phyloP scores from a whole-genome alignment of 805 yeast species.

The Debaryomyces castellii region DNA sequence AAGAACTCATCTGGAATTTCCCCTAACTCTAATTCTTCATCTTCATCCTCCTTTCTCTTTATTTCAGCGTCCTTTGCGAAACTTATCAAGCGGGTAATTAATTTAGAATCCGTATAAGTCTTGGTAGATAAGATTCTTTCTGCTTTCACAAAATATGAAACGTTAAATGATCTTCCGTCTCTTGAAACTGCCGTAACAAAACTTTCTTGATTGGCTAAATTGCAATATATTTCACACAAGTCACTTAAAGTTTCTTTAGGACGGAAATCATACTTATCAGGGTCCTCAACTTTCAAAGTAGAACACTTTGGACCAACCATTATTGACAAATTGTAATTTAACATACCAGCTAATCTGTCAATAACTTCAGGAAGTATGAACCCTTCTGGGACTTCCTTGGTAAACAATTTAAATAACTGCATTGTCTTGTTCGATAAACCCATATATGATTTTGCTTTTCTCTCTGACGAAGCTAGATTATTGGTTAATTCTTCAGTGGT shows the following conservation, averaged over 20 bases:
- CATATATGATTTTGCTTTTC: conserved; percentile 77
- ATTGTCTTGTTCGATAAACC: conserved; percentile 83
- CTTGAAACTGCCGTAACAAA: conserved; percentile 81
- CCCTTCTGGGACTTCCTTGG: conserved; percentile 81
- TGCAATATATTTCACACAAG: conserved; percentile 72
- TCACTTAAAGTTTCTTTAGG: conserved; percentile 71
- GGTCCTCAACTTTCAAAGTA: conserved; percentile 79
- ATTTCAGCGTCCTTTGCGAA: conserved; percentile 70
- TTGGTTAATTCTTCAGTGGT: conserved; percentile 59
- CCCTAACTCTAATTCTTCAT: conserved; percentile 83
- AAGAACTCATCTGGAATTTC: conserved; percentile 95
- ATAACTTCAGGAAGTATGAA: conserved; percentile 88
- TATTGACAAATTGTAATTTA: conserved; percentile 87
- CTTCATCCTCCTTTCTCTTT: conserved; percentile 62
- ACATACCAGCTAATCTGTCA: conserved; percentile 92
- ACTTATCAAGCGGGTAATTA: conserved; percentile 47
- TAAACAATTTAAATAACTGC: conserved; percentile 73
- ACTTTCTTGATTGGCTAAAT: conserved; percentile 60
- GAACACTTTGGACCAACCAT: conserved; percentile 94
- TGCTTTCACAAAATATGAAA: conserved; percentile 69
- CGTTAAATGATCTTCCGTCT: conserved; percentile 87
- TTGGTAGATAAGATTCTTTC: conserved; percentile 57
- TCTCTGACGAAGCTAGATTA: conserved; percentile 62
- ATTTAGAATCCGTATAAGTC: conserved; percentile 48
- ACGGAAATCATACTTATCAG: conserved; percentile 78